Percentiles rank a stretch among this genome's conserved stretches.
Evolutionary conservation across 495 filamentous ascomycete genomes (phyloP).

Genomic region (Penicillium maclennaniae): DNA sequence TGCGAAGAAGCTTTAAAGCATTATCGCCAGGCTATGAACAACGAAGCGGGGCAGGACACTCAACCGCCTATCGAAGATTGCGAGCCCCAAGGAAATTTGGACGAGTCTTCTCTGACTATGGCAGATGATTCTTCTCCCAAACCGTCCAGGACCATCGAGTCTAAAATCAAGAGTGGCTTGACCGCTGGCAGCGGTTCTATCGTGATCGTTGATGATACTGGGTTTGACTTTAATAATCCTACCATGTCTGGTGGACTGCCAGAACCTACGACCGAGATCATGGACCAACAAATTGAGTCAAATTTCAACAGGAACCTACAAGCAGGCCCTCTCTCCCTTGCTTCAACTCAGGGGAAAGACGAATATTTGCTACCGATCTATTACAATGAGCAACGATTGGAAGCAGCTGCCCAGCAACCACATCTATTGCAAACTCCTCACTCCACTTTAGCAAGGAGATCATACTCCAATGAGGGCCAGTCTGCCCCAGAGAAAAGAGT

Average conservation of each 20-base stretch:
- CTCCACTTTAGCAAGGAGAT: constrained; percentile 24
- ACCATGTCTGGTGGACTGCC: constrained; percentile 35
- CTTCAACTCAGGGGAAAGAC: constrained; percentile 25
- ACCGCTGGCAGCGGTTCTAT: constrained; percentile 82
- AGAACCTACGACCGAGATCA: constrained; percentile 2
- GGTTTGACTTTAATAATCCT: constrained; percentile 27
- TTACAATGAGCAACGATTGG: constrained; percentile 25
- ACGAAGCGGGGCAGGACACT: constrained; percentile 5
- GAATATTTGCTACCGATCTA: constrained; percentile 34
- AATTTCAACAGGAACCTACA: constrained; percentile 1
- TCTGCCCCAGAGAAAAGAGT: constrained; percentile 25
- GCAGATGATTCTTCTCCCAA: constrained; percentile 4
- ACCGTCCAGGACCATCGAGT: constrained; percentile 1
- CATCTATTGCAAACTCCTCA: constrained; percentile 16
- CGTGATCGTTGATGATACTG: constrained; percentile 70
- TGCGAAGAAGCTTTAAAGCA: constrained; percentile 69
- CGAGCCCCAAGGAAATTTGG: constrained; percentile 4
- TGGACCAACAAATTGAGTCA: constrained; percentile 12
- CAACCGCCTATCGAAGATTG: constrained; percentile 4
- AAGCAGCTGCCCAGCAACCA: constrained; percentile 11
- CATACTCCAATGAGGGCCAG: constrained; percentile 30
- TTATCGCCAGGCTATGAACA: constrained; percentile 43
- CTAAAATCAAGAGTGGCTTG: constrained; percentile 53
- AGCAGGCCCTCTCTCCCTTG: constrained; percentile 21
- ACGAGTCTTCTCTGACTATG: constrained; percentile 2